Evolutionary conservation across 148 eudicot species (phyloP).

Genomic region (Bassia scoparia): DNA sequence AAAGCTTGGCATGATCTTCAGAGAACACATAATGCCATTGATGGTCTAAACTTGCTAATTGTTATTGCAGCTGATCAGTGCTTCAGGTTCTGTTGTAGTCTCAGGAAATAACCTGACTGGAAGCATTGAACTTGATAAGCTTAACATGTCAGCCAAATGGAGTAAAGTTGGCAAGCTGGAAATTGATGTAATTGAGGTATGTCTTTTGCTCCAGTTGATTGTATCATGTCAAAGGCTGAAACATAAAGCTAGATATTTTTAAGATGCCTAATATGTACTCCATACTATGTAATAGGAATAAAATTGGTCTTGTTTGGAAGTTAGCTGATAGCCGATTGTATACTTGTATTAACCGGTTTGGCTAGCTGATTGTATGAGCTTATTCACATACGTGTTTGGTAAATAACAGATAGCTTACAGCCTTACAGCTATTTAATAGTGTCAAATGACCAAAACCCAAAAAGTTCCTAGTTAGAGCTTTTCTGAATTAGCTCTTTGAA

Average conservation of each 20-base stretch:
- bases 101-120: constrained; percentile 62
- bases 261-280: background rate
- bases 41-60: constrained; percentile 1
- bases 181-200: constrained; percentile 61
- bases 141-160: constrained; percentile 68
- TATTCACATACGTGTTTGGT: too few relatives aligned
- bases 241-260: background rate
- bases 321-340: background rate
- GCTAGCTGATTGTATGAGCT: background rate
- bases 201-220: background rate
- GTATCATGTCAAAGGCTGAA: background rate
- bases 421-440: too few relatives aligned
- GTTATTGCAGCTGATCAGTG: constrained; percentile 45
- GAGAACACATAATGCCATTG: background rate
- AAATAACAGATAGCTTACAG: too few relatives aligned
- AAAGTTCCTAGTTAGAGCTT: too few relatives aligned
- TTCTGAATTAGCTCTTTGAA: too few relatives aligned
- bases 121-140: constrained; percentile 41
- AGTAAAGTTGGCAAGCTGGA: constrained; percentile 65
- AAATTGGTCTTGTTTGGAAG: background rate
- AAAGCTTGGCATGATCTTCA: background rate
- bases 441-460: too few relatives aligned
- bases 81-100: constrained; percentile 65
- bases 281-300: too few relatives aligned
- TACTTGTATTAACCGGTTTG: background rate